These are phyloP conservation scores for Eragrostis curvula DNA, from an alignment of 176 grass and related monocot genomes.

Conservation along the genomic window DNA sequence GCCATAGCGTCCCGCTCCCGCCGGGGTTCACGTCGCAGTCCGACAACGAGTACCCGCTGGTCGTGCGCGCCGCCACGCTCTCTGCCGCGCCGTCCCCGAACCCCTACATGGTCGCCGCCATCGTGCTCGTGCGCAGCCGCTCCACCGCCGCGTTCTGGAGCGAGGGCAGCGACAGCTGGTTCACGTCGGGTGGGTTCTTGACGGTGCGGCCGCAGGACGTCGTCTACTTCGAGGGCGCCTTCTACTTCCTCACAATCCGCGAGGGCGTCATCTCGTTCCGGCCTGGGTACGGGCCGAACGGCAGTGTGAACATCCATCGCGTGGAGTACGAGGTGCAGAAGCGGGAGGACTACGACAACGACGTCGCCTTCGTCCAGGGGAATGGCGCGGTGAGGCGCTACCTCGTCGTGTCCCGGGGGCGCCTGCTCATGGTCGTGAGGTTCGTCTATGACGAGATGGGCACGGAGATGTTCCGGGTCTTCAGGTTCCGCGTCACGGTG, in stretches of 20 bases:
- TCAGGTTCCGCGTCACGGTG: not conserved
- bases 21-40: not conserved
- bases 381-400: slow-evolving; percentile 18
- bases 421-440: slow-evolving; percentile 48
- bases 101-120: slow-evolving; percentile 42
- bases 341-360: slow-evolving; percentile 9
- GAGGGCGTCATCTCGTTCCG: slow-evolving; percentile 29
- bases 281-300: not conserved
- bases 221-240: slow-evolving; percentile 24
- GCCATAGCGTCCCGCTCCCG: slow-evolving; percentile 19
- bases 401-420: slow-evolving; percentile 45
- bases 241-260: slow-evolving; percentile 27
- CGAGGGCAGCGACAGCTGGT: slow-evolving; percentile 22
- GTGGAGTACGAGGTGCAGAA: slow-evolving; percentile 15
- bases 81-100: slow-evolving; percentile 4
- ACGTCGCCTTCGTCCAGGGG: not conserved
- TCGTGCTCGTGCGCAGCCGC: not conserved
- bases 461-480: slow-evolving; percentile 42
- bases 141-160: slow-evolving; percentile 31
- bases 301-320: not conserved
- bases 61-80: slow-evolving; percentile 34
- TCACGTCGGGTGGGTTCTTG: not conserved
- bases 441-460: not conserved
- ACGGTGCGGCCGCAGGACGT: not conserved
- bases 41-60: not conserved